phyloP scores from a whole-genome alignment of 202 grass and related monocot genomes.

The Saccharum hybrid region DNA sequence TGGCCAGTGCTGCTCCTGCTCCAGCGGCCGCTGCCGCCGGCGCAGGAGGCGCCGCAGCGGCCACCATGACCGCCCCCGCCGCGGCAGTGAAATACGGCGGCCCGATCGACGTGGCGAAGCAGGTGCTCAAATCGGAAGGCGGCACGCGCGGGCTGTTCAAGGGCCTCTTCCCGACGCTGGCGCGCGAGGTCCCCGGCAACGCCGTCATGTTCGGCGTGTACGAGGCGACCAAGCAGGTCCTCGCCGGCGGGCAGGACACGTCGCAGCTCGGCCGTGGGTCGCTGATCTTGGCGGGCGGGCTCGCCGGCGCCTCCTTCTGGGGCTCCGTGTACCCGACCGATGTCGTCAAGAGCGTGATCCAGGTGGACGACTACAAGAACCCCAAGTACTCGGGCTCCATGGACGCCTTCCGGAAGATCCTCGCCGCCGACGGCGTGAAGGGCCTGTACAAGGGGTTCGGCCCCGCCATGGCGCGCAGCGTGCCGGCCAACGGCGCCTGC shows the following conservation, averaged over 20 bases:
- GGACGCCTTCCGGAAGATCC: conserved; percentile 73
- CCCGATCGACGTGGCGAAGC: conserved; percentile 74
- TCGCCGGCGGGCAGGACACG: conserved; percentile 72
- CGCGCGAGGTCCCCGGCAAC: conserved; percentile 78
- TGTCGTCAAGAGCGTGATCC: conserved; percentile 89
- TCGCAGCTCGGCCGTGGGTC: conserved; percentile 67
- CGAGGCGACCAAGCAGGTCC: conserved; percentile 64
- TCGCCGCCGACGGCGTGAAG: conserved; percentile 61
- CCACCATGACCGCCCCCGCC: background rate
- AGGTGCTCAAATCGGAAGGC: conserved; percentile 67
- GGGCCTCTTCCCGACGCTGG: conserved; percentile 70
- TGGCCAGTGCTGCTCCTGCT: conserved; percentile 38
- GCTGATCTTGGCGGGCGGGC: conserved; percentile 54
- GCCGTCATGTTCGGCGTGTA: conserved; percentile 81
- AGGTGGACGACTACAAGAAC: conserved; percentile 89
- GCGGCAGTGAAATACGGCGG: conserved; percentile 65
- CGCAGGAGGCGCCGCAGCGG: background rate
- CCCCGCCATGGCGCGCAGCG: conserved; percentile 83
- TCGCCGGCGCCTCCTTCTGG: conserved; percentile 77
- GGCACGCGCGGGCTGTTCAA: conserved; percentile 72
- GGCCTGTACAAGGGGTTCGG: conserved; percentile 92
- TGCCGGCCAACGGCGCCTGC: conserved; percentile 79
- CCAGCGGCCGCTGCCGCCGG: background rate
- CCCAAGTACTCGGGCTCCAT: conserved; percentile 74
- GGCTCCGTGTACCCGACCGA: conserved; percentile 75